phyloP scores from a whole-genome alignment of 768 basidiomycete genomes.

The Lactarius tabidus region DNA sequence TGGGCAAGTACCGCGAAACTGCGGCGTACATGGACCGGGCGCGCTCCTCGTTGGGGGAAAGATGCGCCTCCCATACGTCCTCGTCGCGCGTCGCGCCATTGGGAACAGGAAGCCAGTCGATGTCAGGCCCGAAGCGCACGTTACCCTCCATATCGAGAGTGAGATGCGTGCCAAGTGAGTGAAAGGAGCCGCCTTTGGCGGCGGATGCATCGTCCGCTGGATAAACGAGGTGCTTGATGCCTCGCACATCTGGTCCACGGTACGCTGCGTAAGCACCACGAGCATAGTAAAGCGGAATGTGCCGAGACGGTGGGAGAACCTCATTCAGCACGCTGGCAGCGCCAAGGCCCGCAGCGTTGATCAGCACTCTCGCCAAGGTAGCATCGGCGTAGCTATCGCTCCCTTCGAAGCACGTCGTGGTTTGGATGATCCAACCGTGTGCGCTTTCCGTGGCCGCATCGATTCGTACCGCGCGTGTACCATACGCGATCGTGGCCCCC shows the following conservation, averaged over 20 bases:
- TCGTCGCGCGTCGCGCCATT: slow-evolving; percentile 40
- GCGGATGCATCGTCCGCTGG: slow-evolving; percentile 74
- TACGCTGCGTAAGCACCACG: slow-evolving; percentile 89
- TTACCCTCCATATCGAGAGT: slow-evolving; percentile 83
- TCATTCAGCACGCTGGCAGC: slow-evolving; percentile 68
- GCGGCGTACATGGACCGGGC: slow-evolving; percentile 64
- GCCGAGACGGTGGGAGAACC: slow-evolving; percentile 50
- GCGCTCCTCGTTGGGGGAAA: slow-evolving; percentile 60
- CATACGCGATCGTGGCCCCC: slow-evolving; percentile 64
- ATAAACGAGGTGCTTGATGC: slow-evolving; percentile 79
- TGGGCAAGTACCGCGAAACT: slow-evolving; percentile 71
- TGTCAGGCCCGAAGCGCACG: slow-evolving; percentile 88
- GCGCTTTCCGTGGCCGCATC: slow-evolving; percentile 50
- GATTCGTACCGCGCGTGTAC: slow-evolving; percentile 80
- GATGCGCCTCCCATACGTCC: slow-evolving; percentile 73
- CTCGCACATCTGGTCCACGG: slow-evolving; percentile 66
- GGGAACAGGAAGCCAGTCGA: slow-evolving; percentile 76
- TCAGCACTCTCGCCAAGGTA: slow-evolving; percentile 66
- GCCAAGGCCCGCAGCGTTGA: slow-evolving; percentile 81
- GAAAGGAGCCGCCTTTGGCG: slow-evolving; percentile 53
- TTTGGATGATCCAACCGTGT: slow-evolving; percentile 87
- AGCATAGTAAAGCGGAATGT: slow-evolving; percentile 74
- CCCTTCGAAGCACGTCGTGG: slow-evolving; percentile 43
- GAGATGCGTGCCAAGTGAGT: slow-evolving; percentile 88
- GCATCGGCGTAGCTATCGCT: slow-evolving; percentile 48